Evolutionary conservation across 2,329 filamentous ascomycete species (phyloP), one percentile per base, ranked within the genome.

Genomic region (Clonostachys sp.): DNA sequence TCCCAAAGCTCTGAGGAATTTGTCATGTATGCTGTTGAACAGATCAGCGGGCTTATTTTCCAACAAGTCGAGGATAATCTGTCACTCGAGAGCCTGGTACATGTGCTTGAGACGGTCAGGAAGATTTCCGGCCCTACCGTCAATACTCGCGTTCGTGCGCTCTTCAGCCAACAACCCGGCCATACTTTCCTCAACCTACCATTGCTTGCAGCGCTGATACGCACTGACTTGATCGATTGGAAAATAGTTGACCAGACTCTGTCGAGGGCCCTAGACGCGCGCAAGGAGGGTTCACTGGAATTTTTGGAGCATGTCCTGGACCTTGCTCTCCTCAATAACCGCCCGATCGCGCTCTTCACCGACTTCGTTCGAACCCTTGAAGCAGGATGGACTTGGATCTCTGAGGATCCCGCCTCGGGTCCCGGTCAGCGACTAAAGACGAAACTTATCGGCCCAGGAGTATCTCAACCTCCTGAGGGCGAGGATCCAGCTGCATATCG

Each of bases 331-430:
- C 78, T 95, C 44, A 88, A 82, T 55, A 88, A 91, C 43, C 82
- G 84, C 41, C 89, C 90, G 1, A 80, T 86, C 38, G 87, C 87
- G 2, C 72, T 96, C 43, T 87, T 90, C 56, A 84, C 91, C 2
- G 91, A 97, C 66, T 95, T 96, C 59, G 84, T 89, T 7, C 80
- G 83, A 51, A 95, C 89, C 48, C 76, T 96, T 47, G 86, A 92
- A 54, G 86, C 84, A 42, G 84, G 94, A 39, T 91, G 87, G 70
- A 72, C 81, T 42, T 96, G 91, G 90, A 80, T 95, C 34, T 72
- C 74, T 7, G 87, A 91, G 53, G 86, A 95, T 14, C 78, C 86
- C 2, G 75, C 75, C 39, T 75, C 88, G 4, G 61, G 71, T 18
- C 71, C 80, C 18, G 88, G 83, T 12, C 83, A 87, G 55, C 79